Evolutionary conservation across 1,139 yeast genomes (phyloP).

Genomic region (Pneumocystis carinii): DNA sequence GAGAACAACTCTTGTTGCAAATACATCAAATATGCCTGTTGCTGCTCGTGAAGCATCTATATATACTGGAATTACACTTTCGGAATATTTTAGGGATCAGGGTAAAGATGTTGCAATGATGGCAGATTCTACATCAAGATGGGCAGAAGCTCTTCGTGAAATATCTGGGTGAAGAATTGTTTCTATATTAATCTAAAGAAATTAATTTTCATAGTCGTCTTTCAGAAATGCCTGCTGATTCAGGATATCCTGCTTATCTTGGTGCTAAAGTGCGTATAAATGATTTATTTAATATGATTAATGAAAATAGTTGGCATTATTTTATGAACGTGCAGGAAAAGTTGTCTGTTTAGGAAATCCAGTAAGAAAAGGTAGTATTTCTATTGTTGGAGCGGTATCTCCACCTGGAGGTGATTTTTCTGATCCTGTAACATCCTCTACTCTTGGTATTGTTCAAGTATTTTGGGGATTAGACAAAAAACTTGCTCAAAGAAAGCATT

Average conservation of each 20-base stretch:
- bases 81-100: slow-evolving; percentile 98
- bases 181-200: neutral
- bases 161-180: slow-evolving; percentile 42
- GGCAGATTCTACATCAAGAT: slow-evolving; percentile 98
- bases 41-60: slow-evolving; percentile 99
- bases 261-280: slow-evolving; percentile 51
- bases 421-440: slow-evolving; percentile 96
- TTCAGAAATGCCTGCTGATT: slow-evolving; percentile 99
- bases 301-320: slow-evolving; percentile 53
- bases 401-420: slow-evolving; percentile 99
- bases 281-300: neutral
- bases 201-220: slow-evolving; percentile 45
- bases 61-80: slow-evolving; percentile 95
- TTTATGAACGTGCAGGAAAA: slow-evolving; percentile 98
- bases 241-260: slow-evolving; percentile 99
- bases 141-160: slow-evolving; percentile 99
- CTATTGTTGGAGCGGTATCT: slow-evolving; percentile 98
- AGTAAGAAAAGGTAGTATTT: slow-evolving; percentile 87
- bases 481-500: slow-evolving; percentile 98
- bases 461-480: slow-evolving; percentile 99
- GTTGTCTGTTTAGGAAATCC: slow-evolving; percentile 94
- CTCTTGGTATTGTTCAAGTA: slow-evolving; percentile 97
- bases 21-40: slow-evolving; percentile 98
- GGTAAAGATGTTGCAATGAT: slow-evolving; percentile 98
- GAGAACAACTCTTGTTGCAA: slow-evolving; percentile 96